These are phyloP conservation scores for Aspergillus latus DNA, from an alignment of 2,329 filamentous ascomycete species.

Conservation along the genomic window DNA sequence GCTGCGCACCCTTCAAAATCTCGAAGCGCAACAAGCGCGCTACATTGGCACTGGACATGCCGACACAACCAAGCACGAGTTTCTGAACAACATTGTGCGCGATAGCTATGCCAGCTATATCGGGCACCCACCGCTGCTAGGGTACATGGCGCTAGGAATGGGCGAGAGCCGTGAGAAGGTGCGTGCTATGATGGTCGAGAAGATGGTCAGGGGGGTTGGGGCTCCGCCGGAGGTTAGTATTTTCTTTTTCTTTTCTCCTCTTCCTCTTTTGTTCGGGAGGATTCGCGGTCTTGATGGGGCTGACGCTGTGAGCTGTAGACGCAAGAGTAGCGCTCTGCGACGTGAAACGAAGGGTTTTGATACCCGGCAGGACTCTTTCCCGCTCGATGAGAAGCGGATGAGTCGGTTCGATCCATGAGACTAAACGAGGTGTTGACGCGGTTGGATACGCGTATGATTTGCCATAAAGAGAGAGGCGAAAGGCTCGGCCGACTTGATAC, in stretches of 20 bases:
- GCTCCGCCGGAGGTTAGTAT: slow-evolving; percentile 60
- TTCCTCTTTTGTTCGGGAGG: background rate
- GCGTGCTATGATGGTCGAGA: slow-evolving; percentile 74
- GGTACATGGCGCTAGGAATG: slow-evolving; percentile 86
- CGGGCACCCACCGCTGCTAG: slow-evolving; percentile 82
- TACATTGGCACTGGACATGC: slow-evolving; percentile 95
- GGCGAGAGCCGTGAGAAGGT: slow-evolving; percentile 82
- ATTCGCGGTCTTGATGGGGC: background rate
- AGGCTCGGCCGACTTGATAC: too few species aligned
- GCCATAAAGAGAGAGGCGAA: too few species aligned
- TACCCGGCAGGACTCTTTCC: too few species aligned
- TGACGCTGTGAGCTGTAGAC: background rate
- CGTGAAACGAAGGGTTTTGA: too few species aligned
- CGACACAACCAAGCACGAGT: slow-evolving; percentile 97
- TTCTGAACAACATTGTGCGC: slow-evolving; percentile 91
- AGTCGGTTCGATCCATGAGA: too few species aligned
- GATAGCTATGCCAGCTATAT: slow-evolving; percentile 88
- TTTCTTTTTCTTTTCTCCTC: background rate
- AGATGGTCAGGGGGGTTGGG: slow-evolving; percentile 66
- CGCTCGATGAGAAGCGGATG: too few species aligned
- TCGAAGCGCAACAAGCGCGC: slow-evolving; percentile 92
- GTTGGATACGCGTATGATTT: too few species aligned
- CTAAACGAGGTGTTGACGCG: too few species aligned
- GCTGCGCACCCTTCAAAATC: slow-evolving; percentile 93
- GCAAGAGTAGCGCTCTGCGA: background rate